Percentiles rank a stretch among this genome's conserved stretches.
Conservation (phyloP, 2,329 filamentous ascomycete genomes). For the Colletotrichum zoysiae region DNA sequence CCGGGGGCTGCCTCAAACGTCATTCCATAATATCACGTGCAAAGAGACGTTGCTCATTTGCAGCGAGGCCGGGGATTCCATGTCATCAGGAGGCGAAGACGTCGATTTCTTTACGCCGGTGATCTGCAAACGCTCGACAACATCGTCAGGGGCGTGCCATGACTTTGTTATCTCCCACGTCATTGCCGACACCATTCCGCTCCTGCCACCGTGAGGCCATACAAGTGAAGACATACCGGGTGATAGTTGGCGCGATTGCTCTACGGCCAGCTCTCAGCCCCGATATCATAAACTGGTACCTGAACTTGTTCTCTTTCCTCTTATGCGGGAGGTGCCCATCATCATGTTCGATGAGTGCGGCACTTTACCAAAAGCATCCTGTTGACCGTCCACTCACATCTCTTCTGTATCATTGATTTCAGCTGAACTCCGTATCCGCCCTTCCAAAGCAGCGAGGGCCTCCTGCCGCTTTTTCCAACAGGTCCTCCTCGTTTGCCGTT, state of each 20-base stretch:
- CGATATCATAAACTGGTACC: background rate
- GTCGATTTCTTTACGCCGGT: slow-evolving; percentile 13
- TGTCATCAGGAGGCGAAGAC: slow-evolving; percentile 11
- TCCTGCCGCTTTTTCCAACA: background rate
- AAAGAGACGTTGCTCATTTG: slow-evolving; percentile 8
- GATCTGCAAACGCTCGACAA: slow-evolving; percentile 11
- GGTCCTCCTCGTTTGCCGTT: background rate
- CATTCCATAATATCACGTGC: slow-evolving; percentile 1
- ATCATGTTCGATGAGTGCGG: background rate
- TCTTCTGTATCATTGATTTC: background rate
- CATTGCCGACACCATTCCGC: background rate
- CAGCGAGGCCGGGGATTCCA: background rate
- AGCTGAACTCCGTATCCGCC: background rate
- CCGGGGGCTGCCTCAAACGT: slow-evolving; percentile 18
- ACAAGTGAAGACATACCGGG: background rate
- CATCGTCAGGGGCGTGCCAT: slow-evolving; percentile 7
- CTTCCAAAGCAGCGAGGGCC: background rate
- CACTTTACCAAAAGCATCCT: background rate
- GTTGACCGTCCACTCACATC: background rate
- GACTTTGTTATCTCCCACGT: slow-evolving; percentile 2
- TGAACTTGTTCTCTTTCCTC: background rate
- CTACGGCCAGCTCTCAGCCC: background rate
- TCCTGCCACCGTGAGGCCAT: background rate
- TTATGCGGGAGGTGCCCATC: background rate
- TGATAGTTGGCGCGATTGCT: background rate